These are phyloP conservation scores for Calamus simplicifolius DNA, from an alignment of 176 grass and related monocot species.

Conservation along the genomic window DNA sequence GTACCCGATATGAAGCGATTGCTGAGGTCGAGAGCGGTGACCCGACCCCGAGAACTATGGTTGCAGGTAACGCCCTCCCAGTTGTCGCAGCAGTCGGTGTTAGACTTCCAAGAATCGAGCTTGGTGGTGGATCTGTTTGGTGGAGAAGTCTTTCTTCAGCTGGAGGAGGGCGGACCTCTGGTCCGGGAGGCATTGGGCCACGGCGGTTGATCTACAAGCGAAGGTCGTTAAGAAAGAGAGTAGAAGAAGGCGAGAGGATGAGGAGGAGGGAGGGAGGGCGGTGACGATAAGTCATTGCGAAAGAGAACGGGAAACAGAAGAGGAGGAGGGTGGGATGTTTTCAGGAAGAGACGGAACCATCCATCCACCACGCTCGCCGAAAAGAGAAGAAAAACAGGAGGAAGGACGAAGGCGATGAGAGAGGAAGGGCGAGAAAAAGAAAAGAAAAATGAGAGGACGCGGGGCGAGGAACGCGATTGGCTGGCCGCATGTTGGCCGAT, in stretches of 20 bases:
- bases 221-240: not conserved
- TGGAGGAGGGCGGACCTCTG: conserved; percentile 22
- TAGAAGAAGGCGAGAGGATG: not conserved
- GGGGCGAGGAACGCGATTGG: no score
- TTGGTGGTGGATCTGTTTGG: not conserved
- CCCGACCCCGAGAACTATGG: not conserved
- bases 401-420: no score
- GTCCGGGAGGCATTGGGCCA: conserved; percentile 22
- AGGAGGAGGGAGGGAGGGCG: not conserved
- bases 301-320: not conserved
- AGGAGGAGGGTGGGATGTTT: not conserved
- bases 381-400: no score
- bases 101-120: conserved; percentile 18
- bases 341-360: no score
- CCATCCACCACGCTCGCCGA: no score
- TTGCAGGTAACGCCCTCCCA: conserved; percentile 41
- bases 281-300: conserved; percentile 11
- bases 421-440: no score
- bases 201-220: not conserved
- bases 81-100: conserved; percentile 26
- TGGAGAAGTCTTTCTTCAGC: conserved; percentile 30
- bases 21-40: conserved; percentile 31
- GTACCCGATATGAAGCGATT: conserved; percentile 4
- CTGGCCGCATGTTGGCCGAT: no score
- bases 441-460: no score